phyloP scores from a whole-genome alignment of 176 grass and related monocot species.

The Zizania latifolia region DNA sequence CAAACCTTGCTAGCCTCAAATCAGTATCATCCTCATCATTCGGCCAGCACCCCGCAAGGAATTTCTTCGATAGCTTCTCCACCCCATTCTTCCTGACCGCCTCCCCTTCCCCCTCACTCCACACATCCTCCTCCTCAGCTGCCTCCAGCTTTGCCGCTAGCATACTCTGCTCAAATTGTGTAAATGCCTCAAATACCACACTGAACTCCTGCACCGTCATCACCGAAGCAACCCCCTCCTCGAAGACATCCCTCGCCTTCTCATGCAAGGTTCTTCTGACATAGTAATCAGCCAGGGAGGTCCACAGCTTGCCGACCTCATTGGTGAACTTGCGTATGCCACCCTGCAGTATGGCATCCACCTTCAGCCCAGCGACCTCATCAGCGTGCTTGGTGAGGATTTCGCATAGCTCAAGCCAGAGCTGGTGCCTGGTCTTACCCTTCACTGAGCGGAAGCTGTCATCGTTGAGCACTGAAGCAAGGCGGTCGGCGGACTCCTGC shows the following conservation, averaged over 20 bases:
- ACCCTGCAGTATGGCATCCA: constrained; percentile 60
- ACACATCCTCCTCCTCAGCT: constrained; percentile 47
- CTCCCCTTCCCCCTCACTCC: constrained; percentile 26
- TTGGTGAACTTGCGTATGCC: constrained; percentile 75
- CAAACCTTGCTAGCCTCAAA: constrained; percentile 63
- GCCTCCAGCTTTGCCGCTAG: constrained; percentile 71
- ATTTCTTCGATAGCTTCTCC: constrained; percentile 53
- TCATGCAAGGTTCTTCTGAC: constrained; percentile 65
- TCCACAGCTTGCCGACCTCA: constrained; percentile 78
- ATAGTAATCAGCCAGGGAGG: constrained; percentile 72
- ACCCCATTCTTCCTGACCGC: constrained; percentile 36
- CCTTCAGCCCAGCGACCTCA: constrained; percentile 68
- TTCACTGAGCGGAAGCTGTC: constrained; percentile 73
- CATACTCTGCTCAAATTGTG: constrained; percentile 82
- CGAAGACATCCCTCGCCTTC: constrained; percentile 68
- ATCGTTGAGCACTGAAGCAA: constrained; percentile 63
- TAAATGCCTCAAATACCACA: constrained; percentile 74
- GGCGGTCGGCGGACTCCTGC: constrained; percentile 69
- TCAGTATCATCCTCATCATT: constrained; percentile 79
- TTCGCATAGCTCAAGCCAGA: constrained; percentile 79
- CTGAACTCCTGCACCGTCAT: constrained; percentile 75
- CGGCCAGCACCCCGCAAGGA: constrained; percentile 63
- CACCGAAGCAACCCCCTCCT: constrained; percentile 68
- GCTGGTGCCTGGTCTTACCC: constrained; percentile 74
- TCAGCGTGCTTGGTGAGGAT: constrained; percentile 74